Conservation (phyloP, 371 early-diverging fungal species). For the Rhizopus stolonifer region DNA sequence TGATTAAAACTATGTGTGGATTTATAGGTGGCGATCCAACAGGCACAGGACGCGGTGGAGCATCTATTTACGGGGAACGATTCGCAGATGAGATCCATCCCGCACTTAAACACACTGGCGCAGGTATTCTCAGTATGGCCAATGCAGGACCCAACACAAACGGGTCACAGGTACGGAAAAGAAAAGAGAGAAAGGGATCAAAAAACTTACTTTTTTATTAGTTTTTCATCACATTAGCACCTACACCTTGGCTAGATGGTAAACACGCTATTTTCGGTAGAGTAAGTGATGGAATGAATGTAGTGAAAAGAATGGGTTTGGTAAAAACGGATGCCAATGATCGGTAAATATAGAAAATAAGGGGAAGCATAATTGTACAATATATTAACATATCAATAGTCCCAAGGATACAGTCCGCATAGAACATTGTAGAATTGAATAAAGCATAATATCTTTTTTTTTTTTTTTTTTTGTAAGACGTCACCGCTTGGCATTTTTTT, state of each 20-base stretch:
- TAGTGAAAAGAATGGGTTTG: constrained; percentile 70
- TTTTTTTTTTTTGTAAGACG: background rate
- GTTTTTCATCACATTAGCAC: constrained; percentile 69
- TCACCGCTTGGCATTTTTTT: background rate
- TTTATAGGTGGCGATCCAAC: constrained; percentile 51
- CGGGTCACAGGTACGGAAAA: constrained; percentile 64
- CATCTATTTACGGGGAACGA: constrained; percentile 65
- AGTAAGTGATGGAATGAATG: constrained; percentile 64
- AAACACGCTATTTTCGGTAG: constrained; percentile 78
- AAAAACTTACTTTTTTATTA: constrained; percentile 11
- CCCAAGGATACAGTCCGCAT: constrained; percentile 45
- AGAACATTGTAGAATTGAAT: constrained; percentile 34
- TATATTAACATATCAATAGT: constrained; percentile 10
- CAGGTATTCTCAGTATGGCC: constrained; percentile 84
- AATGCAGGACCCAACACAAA: constrained; percentile 85
- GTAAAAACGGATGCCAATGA: constrained; percentile 65
- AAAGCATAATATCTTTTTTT: background rate
- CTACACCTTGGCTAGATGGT: constrained; percentile 79
- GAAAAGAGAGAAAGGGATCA: background rate
- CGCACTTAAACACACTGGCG: constrained; percentile 74
- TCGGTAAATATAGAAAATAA: constrained; percentile 16
- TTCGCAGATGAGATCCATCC: constrained; percentile 81
- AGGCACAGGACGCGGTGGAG: constrained; percentile 62
- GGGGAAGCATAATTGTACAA: background rate
- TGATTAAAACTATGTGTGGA: background rate